Evolutionary conservation across 176 grass and related monocot species (phyloP), one percentile per base, ranked within the genome.

Genomic region (Elymus sibiricus): DNA sequence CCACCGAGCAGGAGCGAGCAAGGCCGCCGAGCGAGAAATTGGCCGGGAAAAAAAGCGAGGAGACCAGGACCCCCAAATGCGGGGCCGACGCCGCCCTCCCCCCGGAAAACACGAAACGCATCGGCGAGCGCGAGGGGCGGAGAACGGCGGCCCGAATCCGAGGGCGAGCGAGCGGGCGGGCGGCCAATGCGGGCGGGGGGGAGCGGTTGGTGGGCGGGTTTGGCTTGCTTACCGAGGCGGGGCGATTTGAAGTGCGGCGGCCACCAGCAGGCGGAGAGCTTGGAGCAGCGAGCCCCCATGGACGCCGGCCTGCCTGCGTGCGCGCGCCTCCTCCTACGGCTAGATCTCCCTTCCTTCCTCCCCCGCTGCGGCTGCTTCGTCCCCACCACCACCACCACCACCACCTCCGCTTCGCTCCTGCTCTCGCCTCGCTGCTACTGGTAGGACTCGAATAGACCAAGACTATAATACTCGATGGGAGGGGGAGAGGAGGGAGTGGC

Each of bases 251-350:
- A 91, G 83, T 89, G 84, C 31, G 88, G 83, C 47, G 90, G 85
- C 91, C 94, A 92, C 88, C 90, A 94, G 74, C 95, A 97, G 43
- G 87, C 69, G 56, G 84, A 93, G 77, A 94, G 79, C 68, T 85
- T 89, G 73, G 95, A 97, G 92, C 95, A 97, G 75, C 92, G 88
- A 75, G 78, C 90, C 67, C 92, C 95, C 95, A 94, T 97, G 60
- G 49, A 51, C 78, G 70, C 80, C 69, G 26, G 72, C 56, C 60
- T 4, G 51, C 49, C 49, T n/a, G n/a, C n/a, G n/a, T 15, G 49
- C 49, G 49, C 53, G 53, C 53, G 19, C 53, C 55, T 58, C 55
- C 55, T 58, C 55, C 55, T 7, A 7, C 19, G 43, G 29, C 53
- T 82, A 81, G 90, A 91, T 88, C 86, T 91, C 60, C 34, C 78